Conservation (phyloP, 768 basidiomycete species). For the Tricholoma furcatifolium region DNA sequence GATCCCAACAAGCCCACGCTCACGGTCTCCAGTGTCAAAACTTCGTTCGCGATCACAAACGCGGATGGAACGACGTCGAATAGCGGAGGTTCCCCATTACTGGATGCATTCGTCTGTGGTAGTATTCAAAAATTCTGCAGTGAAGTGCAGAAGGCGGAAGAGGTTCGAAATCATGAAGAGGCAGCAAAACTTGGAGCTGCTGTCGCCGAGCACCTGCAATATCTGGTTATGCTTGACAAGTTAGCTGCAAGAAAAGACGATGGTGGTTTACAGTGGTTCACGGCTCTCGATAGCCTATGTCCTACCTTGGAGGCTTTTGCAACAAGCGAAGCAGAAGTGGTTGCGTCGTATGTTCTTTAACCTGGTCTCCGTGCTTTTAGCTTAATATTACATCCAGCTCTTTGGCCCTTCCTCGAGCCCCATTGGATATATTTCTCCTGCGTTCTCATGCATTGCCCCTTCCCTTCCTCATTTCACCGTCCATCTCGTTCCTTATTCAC, state of each 20-base stretch:
- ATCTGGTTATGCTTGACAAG: constrained; percentile 71
- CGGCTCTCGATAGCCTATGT: constrained; percentile 56
- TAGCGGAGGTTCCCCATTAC: constrained; percentile 48
- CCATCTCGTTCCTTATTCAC: constrained; percentile 70
- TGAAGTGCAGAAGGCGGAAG: constrained; percentile 58
- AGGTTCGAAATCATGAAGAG: constrained; percentile 47
- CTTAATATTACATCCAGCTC: constrained; percentile 29
- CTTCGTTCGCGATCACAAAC: constrained; percentile 64
- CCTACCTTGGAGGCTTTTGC: constrained; percentile 49
- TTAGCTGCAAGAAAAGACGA: constrained; percentile 61
- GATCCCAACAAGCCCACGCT: constrained; percentile 36
- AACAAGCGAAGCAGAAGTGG: constrained; percentile 47
- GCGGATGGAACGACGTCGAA: constrained; percentile 36
- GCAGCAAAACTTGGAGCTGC: constrained; percentile 48
- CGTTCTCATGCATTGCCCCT: constrained; percentile 68
- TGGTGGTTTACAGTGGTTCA: constrained; percentile 75
- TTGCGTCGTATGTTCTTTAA: constrained; percentile 48
- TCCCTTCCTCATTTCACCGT: constrained; percentile 68
- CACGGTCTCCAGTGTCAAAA: constrained; percentile 60
- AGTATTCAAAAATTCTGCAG: constrained; percentile 55
- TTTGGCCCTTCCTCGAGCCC: constrained; percentile 37
- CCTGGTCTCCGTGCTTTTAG: not conserved
- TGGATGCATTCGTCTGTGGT: constrained; percentile 63
- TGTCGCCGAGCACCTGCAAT: constrained; percentile 56
- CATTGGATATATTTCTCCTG: constrained; percentile 71